Evolutionary conservation across 352 stramenopile species (phyloP), one percentile per base, ranked within the genome.

Genomic region (Elongisporangium anandrum): DNA sequence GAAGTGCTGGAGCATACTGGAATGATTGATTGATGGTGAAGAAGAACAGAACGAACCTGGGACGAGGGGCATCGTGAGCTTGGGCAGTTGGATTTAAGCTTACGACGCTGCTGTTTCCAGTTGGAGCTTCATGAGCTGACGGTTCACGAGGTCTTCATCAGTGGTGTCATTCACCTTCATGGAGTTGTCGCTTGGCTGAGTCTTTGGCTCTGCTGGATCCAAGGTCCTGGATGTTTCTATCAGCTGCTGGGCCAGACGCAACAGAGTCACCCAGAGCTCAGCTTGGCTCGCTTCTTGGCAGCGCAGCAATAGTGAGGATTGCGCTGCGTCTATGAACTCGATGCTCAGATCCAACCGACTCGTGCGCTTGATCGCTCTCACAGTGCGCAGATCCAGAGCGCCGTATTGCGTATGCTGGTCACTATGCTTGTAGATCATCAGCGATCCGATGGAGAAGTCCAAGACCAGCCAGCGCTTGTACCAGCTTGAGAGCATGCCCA

Each of bases 121-220:
- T 41, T 41, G 29, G 9, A 41, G 29, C 29, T 41, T 8, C 29
- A 41, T 41, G 9, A 41, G 29, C 29, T 41, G 29, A 9, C 9
- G 29, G 13, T 8, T 41, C 29, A 41, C 29, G 2, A 41, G 13
- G 29, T 8, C 9, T 8, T 41, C 29, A 13, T 9, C 29, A 41
- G 1, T 41, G 4, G 9, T 13, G 15, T 68, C 62, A 7, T 61
- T 55, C 26, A 65, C 57, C 62, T 65, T 68, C n/a, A 17, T 10
- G 15, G 15, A 17, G 22, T 52, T 5, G 4, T 12, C 12, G 8
- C 19, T 34, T 34, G 24, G 7, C 29, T 2, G 9, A 9, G 29
- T 41, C 29, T 4, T 41, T 15, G 1, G 29, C 29, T 41, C 29
- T 13, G n/a, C n/a, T n/a, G 29, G 29, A 41, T 41, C 9, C 9